phyloP scores from a whole-genome alignment of 257 asterid genomes.

The Primulina eburnea region DNA sequence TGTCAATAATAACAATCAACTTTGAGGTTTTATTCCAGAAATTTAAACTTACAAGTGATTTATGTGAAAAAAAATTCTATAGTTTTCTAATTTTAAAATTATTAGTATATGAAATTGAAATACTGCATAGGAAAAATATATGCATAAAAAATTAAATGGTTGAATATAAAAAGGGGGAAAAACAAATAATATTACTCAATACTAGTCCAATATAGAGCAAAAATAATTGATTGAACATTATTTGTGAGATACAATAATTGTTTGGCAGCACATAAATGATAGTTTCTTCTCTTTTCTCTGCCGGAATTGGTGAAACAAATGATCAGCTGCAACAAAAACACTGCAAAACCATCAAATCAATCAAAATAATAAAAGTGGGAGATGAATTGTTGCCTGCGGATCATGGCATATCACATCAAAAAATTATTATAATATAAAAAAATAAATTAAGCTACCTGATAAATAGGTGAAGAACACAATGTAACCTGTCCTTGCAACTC shows the following conservation, averaged over 20 bases:
- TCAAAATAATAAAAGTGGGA: neutral
- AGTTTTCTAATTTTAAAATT: too few species aligned
- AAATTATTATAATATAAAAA: too few species aligned
- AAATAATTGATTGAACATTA: neutral
- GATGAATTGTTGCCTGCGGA: neutral
- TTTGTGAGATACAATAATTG: neutral
- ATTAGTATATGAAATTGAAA: too few species aligned
- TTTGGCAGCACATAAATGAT: neutral
- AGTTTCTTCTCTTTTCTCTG: neutral
- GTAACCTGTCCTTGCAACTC: neutral
- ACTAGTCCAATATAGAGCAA: neutral
- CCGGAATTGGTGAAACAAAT: neutral
- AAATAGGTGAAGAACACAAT: neutral
- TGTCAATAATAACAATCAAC: too few species aligned
- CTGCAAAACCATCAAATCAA: slow-evolving; percentile 1
- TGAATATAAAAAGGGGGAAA: neutral
- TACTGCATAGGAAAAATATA: too few species aligned
- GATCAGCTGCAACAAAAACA: neutral
- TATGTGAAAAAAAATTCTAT: too few species aligned
- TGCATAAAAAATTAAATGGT: neutral
- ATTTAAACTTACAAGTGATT: too few species aligned
- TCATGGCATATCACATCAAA: neutral
- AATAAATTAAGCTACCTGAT: slow-evolving; percentile 19
- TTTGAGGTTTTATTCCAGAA: too few species aligned
- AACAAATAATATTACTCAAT: neutral